A percentile compares a stretch with the other conserved stretches of the same genome.
These are phyloP conservation scores for Przewalskia tangutica DNA, from an alignment of 257 asterid species.

Conservation along the genomic window DNA sequence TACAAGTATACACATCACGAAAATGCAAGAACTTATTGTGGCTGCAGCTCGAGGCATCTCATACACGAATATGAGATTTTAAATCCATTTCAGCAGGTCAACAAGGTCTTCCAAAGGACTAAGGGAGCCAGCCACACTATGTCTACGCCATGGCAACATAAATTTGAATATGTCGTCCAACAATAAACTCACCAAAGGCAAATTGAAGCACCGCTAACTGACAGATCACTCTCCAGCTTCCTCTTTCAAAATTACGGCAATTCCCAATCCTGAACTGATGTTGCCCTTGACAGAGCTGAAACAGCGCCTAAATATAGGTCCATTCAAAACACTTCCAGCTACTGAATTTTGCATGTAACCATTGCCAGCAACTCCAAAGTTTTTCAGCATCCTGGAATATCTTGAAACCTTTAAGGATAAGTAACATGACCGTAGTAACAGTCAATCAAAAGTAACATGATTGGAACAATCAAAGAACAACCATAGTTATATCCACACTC, in stretches of 20 bases:
- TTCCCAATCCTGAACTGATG: constrained; percentile 5
- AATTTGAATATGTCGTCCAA: background rate
- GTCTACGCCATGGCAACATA: background rate
- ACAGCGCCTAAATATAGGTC: background rate
- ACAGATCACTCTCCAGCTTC: background rate
- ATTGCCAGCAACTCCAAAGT: background rate
- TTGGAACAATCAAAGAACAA: constrained; percentile 13
- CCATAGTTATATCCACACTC: background rate
- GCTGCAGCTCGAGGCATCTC: background rate
- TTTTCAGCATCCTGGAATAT: constrained; percentile 13
- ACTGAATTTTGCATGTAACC: background rate
- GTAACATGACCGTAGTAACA: constrained; percentile 4
- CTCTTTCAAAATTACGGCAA: constrained; percentile 6
- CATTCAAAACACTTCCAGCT: background rate
- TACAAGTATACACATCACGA: background rate
- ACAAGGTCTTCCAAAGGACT: background rate
- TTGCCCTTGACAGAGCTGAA: background rate
- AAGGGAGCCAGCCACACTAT: background rate
- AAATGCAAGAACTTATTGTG: background rate
- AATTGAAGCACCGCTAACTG: background rate
- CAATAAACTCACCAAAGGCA: background rate
- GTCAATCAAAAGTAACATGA: background rate
- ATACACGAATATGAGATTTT: background rate
- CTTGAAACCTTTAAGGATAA: constrained; percentile 17
- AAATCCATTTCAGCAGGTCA: background rate